These are phyloP conservation scores for Podila clonocystis DNA, from an alignment of 192 early-diverging fungal genomes.

Conservation along the genomic window DNA sequence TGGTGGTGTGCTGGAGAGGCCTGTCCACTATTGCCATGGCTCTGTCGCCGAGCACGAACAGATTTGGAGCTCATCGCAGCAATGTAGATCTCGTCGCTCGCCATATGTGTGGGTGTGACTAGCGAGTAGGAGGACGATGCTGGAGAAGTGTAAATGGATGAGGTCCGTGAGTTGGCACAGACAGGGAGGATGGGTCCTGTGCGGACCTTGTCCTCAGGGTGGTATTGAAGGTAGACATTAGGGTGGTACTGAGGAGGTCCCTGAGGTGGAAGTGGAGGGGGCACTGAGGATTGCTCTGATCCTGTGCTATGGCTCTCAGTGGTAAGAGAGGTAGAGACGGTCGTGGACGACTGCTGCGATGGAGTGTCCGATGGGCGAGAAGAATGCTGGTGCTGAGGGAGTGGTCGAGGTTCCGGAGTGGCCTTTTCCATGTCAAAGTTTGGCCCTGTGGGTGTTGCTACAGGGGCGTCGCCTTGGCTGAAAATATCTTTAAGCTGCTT, in stretches of 20 bases:
- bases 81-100: background rate
- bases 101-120: background rate
- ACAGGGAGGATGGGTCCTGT: background rate
- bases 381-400: too few species aligned
- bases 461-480: background rate
- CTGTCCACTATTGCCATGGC: too few species aligned
- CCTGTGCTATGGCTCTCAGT: slow-evolving; percentile 1
- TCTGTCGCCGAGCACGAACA: too few species aligned
- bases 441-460: background rate
- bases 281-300: slow-evolving; percentile 1
- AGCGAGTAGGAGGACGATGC: background rate
- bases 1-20: too few species aligned
- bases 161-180: background rate
- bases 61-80: too few species aligned
- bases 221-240: slow-evolving; percentile 11
- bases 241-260: slow-evolving; percentile 36
- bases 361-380: too few species aligned
- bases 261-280: slow-evolving; percentile 31
- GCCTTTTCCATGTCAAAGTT: background rate
- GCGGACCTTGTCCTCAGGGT: slow-evolving; percentile 6
- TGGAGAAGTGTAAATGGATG: slow-evolving; percentile 2
- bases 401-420: too few species aligned
- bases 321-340: slow-evolving; percentile 5
- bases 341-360: background rate
- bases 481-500: background rate